phyloP scores from a whole-genome alignment of 257 asterid genomes.

The Buddleja alternifolia region DNA sequence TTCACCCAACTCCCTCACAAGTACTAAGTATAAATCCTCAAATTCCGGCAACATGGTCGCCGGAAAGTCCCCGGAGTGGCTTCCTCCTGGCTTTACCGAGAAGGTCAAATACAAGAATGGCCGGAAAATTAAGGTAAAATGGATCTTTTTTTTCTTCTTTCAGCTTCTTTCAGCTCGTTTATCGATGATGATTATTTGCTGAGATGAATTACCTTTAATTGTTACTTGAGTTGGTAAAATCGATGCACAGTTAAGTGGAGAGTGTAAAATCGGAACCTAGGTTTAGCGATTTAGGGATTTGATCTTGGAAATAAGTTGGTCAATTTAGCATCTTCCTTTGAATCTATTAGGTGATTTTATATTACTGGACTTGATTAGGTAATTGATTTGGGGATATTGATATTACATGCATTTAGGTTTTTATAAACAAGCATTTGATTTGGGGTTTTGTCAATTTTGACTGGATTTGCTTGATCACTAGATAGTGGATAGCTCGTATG shows the following conservation, averaged over 20 bases:
- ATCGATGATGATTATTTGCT: background rate
- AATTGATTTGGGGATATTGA: conserved; percentile 16
- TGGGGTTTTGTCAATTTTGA: background rate
- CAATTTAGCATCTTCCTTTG: conserved; percentile 1
- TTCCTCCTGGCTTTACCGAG: conserved; percentile 70
- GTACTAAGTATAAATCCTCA: conserved; percentile 18
- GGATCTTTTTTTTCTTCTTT: background rate
- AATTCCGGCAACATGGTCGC: conserved; percentile 48
- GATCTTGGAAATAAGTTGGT: background rate
- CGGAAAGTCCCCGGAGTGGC: conserved; percentile 51
- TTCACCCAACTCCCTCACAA: background rate
- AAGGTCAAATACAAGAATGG: conserved; percentile 50
- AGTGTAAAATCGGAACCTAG: conserved; percentile 21
- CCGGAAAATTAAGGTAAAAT: conserved; percentile 55
- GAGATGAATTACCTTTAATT: background rate
- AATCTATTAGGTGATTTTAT: conserved; percentile 7
- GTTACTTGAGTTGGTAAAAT: conserved; percentile 28
- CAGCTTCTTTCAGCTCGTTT: conserved; percentile 7
- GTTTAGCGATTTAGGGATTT: conserved; percentile 10
- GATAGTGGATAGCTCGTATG: background rate
- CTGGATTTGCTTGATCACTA: conserved; percentile 18
- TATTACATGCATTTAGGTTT: background rate
- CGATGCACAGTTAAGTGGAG: conserved; percentile 9
- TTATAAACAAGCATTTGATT: background rate
- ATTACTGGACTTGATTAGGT: conserved; percentile 26